A percentile compares a stretch with the other conserved stretches of the same genome.
These are phyloP conservation scores for Paragyromitra xinjiangensis DNA, from an alignment of 495 filamentous ascomycete species.

Conservation along the genomic window DNA sequence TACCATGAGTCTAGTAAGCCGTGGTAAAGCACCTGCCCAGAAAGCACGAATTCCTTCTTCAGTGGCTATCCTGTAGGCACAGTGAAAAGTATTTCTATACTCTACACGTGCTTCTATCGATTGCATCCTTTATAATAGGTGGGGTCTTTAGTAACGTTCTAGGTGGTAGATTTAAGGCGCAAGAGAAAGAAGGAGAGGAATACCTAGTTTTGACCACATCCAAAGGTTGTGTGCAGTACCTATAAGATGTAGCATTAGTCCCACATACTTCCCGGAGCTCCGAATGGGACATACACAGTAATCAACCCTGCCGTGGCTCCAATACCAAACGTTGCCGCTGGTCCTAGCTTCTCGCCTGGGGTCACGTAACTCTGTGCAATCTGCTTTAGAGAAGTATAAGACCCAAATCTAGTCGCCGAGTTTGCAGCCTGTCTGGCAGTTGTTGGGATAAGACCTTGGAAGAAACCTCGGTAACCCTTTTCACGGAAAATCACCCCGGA, in stretches of 20 bases:
- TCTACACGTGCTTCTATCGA: slow-evolving; percentile 82
- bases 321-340: slow-evolving; percentile 87
- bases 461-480: slow-evolving; percentile 84
- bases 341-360: slow-evolving; percentile 92
- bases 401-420: slow-evolving; percentile 85
- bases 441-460: slow-evolving; percentile 95
- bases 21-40: slow-evolving; percentile 90
- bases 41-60: slow-evolving; percentile 90
- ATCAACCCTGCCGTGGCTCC: slow-evolving; percentile 89
- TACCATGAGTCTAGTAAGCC: slow-evolving; percentile 78
- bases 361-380: slow-evolving; percentile 90
- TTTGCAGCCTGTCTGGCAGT: slow-evolving; percentile 95
- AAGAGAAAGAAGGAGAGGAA: slow-evolving; percentile 12
- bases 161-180: not conserved
- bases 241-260: slow-evolving; percentile 32
- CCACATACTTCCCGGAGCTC: not conserved
- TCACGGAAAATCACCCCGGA: slow-evolving; percentile 85
- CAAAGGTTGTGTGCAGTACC: slow-evolving; percentile 75
- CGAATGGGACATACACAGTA: slow-evolving; percentile 75
- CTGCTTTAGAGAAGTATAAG: slow-evolving; percentile 90
- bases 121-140: slow-evolving; percentile 75
- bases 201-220: slow-evolving; percentile 94
- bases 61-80: slow-evolving; percentile 81
- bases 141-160: slow-evolving; percentile 25
- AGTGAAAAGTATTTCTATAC: slow-evolving; percentile 90